A percentile compares a stretch with the other conserved stretches of the same genome.
Conservation (phyloP, 176 grass and related monocot genomes). For the Lolium multiflorum region DNA sequence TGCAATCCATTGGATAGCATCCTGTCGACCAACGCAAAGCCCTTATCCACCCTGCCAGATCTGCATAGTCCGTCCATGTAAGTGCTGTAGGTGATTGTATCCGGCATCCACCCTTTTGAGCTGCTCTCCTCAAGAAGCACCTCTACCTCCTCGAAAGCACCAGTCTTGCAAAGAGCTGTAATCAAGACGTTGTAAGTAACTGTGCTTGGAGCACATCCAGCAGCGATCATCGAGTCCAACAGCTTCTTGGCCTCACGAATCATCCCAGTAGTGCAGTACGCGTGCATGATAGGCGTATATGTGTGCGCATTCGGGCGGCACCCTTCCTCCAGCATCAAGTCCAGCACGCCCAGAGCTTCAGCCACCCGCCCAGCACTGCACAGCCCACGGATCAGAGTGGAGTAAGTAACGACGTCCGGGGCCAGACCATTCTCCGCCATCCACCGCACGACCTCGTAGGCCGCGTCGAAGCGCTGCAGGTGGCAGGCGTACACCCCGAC, state of each 20-base stretch:
- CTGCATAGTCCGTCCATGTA: slow-evolving; percentile 89
- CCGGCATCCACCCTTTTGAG: slow-evolving; percentile 67
- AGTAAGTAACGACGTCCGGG: slow-evolving; percentile 87
- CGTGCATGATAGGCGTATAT: slow-evolving; percentile 81
- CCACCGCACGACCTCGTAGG: slow-evolving; percentile 71
- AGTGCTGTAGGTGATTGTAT: slow-evolving; percentile 80
- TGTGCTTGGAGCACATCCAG: slow-evolving; percentile 65
- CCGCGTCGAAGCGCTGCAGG: slow-evolving; percentile 54
- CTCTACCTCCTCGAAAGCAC: slow-evolving; percentile 68
- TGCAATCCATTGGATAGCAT: slow-evolving; percentile 61
- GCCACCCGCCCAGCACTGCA: slow-evolving; percentile 66
- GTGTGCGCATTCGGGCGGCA: slow-evolving; percentile 81
- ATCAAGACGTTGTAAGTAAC: slow-evolving; percentile 85
- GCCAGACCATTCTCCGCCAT: slow-evolving; percentile 57
- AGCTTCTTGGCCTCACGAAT: slow-evolving; percentile 62
- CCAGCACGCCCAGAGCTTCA: slow-evolving; percentile 84
- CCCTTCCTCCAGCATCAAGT: slow-evolving; percentile 77
- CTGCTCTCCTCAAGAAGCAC: slow-evolving; percentile 57
- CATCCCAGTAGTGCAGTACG: slow-evolving; percentile 59
- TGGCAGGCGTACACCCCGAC: slow-evolving; percentile 76
- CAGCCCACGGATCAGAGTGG: slow-evolving; percentile 72
- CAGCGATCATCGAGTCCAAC: slow-evolving; percentile 60
- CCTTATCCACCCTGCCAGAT: slow-evolving; percentile 59
- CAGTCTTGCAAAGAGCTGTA: slow-evolving; percentile 66
- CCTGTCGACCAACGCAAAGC: slow-evolving; percentile 65